Evolutionary conservation across 192 early-diverging fungal species (phyloP), one percentile per base, ranked within the genome.

Genomic region (Martensiomyces pterosporus): DNA sequence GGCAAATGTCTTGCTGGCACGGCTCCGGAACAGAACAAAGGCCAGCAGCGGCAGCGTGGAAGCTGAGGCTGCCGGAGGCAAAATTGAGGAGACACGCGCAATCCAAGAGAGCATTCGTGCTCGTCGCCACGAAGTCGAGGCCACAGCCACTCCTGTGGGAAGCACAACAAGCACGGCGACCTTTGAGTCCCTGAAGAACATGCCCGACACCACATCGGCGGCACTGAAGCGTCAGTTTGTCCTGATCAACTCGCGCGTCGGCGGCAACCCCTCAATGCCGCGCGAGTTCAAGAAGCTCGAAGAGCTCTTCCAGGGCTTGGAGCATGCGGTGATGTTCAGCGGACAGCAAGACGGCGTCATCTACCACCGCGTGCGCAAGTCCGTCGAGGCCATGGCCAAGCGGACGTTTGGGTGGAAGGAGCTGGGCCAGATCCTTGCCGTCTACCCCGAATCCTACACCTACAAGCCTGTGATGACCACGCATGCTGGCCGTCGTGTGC

Each of bases 371-470:
- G 41, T 78, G 17, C 58, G 68, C 24, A 74, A 74, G 53, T 50
- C 71, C 15, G 79, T 84, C 15, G 76, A 80, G 51, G 58, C 74
- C 24, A 73, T 76, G 58, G 66, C 66, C 5, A 50, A 63, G 41
- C 61, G 74, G 37, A 76, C 74, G 4, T 84, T 84, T 60, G 66
- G 66, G 23, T 54, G 76, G 55, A 16, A 27, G 12, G 60, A 78
- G 41, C 53, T 84, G 38, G 78, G 63, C 16, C 78, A 81, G 54
- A 77, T 84, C 24, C 45, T 72, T 2, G 57, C 71, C 1, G 44
- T 84, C 1, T 80, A 61, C 34, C 79, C 79, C 4, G 75, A 75
- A 14, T 49, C 75, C 6, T 84, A 81, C 52, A 43, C 21, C 6
- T 50, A 52, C 39, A 43, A 34, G 22, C 58, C 72, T 21, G 33